Base-by-base conservation (phyloP, 2,329 filamentous ascomycete genomes). In the Ascochyta rabiei region DNA sequence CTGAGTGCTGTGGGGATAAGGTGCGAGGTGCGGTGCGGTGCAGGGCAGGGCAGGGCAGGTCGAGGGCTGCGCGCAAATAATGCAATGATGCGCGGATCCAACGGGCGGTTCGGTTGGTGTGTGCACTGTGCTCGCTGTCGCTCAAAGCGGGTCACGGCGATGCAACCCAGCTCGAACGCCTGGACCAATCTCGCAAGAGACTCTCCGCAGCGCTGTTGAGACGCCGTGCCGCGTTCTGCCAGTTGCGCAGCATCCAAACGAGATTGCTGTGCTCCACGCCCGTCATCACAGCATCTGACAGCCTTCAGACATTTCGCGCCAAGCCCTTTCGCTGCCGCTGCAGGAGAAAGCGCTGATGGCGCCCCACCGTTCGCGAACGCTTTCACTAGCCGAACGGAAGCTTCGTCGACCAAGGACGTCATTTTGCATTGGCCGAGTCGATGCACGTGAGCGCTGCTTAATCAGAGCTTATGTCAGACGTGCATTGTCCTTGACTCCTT, bases 291-390 rank as follows among this genome's bases (percentile, higher is more conserved):
- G n/a, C 37, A 24, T 31, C n/a, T n/a, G n/a, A n/a, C 31, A 21
- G 24, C 16, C 23, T 24, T 15, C 13, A 30, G 7, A 19, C 37
- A 13, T 6, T 19, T 3, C 35, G 9, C 12, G 35, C 30, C 41
- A 46, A 15, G 46, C 2, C 24, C 12, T 43, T 28, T 26, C 38
- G 34, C 45, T 30, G 39, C 51, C 21, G 39, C 35, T 37, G 41
- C 30, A 41, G 13, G 26, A 41, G 24, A 26, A 39, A 41, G 23
- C 39, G 37, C 7, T 34, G 45, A 26, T 9, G 10, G 45, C 40
- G 46, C 46, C 52, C 52, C 51, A 34, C 51, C 40, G 50, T 48
- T 48, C 28, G 41, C 44, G 44, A 48, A 39, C 50, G 39, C 42
- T 10, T 31, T n/a, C 13, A 10, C 43, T 43, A 48, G 38, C n/a